A percentile compares a stretch with the other conserved stretches of the same genome.
phyloP scores from a whole-genome alignment of 2,329 filamentous ascomycete genomes.

The Beauveria sp. region DNA sequence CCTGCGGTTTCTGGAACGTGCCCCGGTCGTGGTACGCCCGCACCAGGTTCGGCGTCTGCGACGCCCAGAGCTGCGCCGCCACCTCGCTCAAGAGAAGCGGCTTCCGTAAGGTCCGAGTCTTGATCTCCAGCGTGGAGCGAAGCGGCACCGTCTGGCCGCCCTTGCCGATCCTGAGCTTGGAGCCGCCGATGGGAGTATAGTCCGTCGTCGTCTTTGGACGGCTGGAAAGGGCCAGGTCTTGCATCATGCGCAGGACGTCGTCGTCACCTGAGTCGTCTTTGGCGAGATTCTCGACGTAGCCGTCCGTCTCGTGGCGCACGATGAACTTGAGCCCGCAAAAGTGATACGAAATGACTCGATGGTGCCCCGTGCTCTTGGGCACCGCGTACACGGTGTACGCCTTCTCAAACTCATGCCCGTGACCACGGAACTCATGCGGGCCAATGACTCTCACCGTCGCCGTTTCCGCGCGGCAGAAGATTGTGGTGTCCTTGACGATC shows the following conservation, averaged over 20 bases:
- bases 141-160: constrained; percentile 25
- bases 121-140: constrained; percentile 36
- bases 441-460: constrained; percentile 21
- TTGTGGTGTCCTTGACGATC: constrained; percentile 26
- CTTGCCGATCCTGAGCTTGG: constrained; percentile 23
- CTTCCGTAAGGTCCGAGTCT: constrained; percentile 29
- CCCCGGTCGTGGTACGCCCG: constrained; percentile 33
- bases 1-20: constrained; percentile 24
- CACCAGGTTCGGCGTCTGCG: constrained; percentile 40
- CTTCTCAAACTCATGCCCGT: constrained; percentile 38
- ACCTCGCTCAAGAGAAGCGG: constrained; percentile 26
- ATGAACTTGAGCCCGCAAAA: constrained; percentile 34
- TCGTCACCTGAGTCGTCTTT: neutral
- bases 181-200: constrained; percentile 11
- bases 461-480: constrained; percentile 30
- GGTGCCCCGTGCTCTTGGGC: constrained; percentile 32
- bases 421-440: constrained; percentile 31
- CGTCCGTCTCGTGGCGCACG: constrained; percentile 37
- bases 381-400: constrained; percentile 30
- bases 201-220: neutral
- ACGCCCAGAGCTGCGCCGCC: constrained; percentile 37
- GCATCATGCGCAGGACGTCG: neutral
- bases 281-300: constrained; percentile 26
- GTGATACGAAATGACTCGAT: constrained; percentile 36
- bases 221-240: neutral